Base-by-base conservation (phyloP, 176 grass and related monocot species). In the Poa pratensis region DNA sequence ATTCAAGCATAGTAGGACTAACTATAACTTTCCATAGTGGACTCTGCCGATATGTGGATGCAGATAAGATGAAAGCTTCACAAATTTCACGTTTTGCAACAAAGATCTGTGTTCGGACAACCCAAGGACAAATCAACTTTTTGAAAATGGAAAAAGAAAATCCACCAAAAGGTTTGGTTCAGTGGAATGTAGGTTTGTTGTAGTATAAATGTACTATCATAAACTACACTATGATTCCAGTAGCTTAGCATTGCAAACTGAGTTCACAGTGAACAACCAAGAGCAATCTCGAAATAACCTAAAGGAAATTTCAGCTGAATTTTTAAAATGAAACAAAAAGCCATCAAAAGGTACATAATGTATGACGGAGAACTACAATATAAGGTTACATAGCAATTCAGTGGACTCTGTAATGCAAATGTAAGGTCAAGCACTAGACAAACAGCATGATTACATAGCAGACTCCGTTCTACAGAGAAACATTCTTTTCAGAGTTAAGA, bases 141-240 rank as follows among this genome's bases (percentile, higher is more conserved):
- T 2, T 6, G 40, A 62, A 63, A 54, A 32, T 28, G 28, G 62
- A 70, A 78, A 19, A 13, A 40, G 10, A 37, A 35, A 26, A 26
- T 28, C 0, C 24, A 78, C 11, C 42, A 20, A 69, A 88, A 70
- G 75, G 63, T 83, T 78, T 77, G 39, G 51, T 8, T 89, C 76
- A 53, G 48, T 18, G 15, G 22, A 80, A 22, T 69, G 15, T 28
- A 66, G 40, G 2, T 24, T 23, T 71, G 39, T 45, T 71, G 20
- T 20, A 49, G 19, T 15, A 66, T 23, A 75, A 48, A 37, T 46
- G 51, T 69, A 53, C 49, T 55, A 27, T 71, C 65, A 68, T 42
- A n/a, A 62, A 23, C 16, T 65, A 78, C 35, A 40, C 50, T 19
- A 82, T 43, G 43, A 26, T 9, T 16, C 27, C 2, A 58, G 20